These are phyloP conservation scores for Halophytophthora batemanensis DNA, from an alignment of 352 stramenopile genomes.

Conservation along the genomic window DNA sequence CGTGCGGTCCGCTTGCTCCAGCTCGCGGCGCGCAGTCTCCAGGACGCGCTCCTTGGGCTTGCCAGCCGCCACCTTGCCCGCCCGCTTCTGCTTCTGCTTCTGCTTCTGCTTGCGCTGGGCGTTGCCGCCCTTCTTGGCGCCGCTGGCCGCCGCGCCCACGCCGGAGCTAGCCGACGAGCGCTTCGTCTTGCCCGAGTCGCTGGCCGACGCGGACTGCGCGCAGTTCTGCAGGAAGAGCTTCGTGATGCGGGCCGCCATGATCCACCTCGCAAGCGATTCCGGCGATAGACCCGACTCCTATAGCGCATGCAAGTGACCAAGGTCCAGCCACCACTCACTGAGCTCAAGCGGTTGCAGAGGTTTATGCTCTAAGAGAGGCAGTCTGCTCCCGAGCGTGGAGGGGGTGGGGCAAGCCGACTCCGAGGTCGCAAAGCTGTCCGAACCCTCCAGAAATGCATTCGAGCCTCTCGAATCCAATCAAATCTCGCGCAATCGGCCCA, in stretches of 20 bases:
- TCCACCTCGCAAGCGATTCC: neutral
- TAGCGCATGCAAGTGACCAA: no score
- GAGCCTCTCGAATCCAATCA: no score
- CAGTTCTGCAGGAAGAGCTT: conserved; percentile 75
- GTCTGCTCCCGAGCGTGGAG: no score
- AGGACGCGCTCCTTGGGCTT: conserved; percentile 49
- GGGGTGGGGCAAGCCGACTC: no score
- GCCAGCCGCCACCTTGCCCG: conserved; percentile 19
- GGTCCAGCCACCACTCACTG: no score
- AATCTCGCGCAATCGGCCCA: no score
- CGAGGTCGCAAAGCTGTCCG: no score
- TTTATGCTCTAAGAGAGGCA: no score
- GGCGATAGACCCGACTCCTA: no score
- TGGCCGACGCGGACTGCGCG: conserved; percentile 14
- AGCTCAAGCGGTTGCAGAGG: no score
- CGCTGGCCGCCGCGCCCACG: conserved; percentile 2
- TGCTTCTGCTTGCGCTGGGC: conserved; percentile 21
- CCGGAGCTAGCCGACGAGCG: neutral
- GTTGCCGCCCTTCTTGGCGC: conserved; percentile 14
- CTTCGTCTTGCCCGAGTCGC: conserved; percentile 6
- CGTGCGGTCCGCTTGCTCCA: conserved; percentile 49
- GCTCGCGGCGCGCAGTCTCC: conserved; percentile 47
- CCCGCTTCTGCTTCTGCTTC: conserved; percentile 23
- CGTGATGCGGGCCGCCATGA: conserved; percentile 61
- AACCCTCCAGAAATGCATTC: no score